Conservation (phyloP, 257 asterid genomes). For the Thymus mandschuricus region DNA sequence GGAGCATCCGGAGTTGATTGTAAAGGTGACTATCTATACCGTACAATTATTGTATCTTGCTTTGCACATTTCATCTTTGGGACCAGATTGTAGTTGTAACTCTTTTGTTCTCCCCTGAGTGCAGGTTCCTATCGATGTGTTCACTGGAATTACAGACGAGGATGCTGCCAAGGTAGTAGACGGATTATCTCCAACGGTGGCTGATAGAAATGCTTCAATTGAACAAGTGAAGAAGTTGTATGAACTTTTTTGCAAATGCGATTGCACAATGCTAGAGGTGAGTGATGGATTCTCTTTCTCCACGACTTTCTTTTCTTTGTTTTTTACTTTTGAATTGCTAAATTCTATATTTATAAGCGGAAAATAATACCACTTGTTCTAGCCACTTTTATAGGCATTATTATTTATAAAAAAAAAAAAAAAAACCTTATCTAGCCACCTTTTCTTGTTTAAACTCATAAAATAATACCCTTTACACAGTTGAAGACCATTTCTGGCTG, state of each 20-base stretch:
- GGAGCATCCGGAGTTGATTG: slow-evolving; percentile 89
- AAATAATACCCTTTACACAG: no score
- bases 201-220: slow-evolving; percentile 82
- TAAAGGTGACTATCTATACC: slow-evolving; percentile 58
- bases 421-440: no score
- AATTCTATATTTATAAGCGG: background rate
- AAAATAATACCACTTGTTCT: no score
- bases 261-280: slow-evolving; percentile 96
- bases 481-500: no score
- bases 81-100: background rate
- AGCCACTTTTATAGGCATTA: no score
- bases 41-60: slow-evolving; percentile 7
- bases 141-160: slow-evolving; percentile 91
- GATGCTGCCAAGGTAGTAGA: slow-evolving; percentile 99
- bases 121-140: slow-evolving; percentile 94
- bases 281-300: slow-evolving; percentile 26
- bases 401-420: no score
- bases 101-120: slow-evolving; percentile 18
- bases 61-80: slow-evolving; percentile 5
- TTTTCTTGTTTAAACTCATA: no score
- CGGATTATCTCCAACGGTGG: slow-evolving; percentile 88
- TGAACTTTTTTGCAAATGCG: slow-evolving; percentile 89
- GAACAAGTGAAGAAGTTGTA: slow-evolving; percentile 98
- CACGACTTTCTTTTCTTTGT: background rate
- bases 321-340: slow-evolving; percentile 11